These are phyloP conservation scores for Achaetomiella virescens DNA, from an alignment of 495 filamentous ascomycete species.

Conservation along the genomic window DNA sequence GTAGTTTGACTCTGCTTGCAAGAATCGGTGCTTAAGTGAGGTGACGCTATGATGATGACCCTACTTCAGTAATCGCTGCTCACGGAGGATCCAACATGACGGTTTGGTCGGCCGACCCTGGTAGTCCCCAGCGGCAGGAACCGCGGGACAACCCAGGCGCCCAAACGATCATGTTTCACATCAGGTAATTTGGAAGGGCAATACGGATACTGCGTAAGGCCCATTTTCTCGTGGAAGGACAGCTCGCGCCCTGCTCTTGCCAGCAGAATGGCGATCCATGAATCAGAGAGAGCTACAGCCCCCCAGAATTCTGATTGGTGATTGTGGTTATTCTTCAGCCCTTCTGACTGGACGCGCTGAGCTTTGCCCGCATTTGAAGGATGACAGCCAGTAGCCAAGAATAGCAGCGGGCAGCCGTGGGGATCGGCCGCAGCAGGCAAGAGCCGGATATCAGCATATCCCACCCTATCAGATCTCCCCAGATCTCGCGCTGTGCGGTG, in stretches of 20 bases:
- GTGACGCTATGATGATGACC: too few relatives aligned
- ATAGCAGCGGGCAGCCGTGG: slow-evolving; percentile 8
- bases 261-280: background rate
- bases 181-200: too few relatives aligned
- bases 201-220: background rate
- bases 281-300: background rate
- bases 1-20: too few relatives aligned
- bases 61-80: too few relatives aligned
- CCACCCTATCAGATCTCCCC: slow-evolving; percentile 5
- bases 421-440: background rate
- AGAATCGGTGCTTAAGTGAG: too few relatives aligned
- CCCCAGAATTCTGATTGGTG: slow-evolving; percentile 17
- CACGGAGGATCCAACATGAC: too few relatives aligned
- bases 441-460: background rate
- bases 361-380: background rate
- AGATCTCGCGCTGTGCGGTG: slow-evolving; percentile 4
- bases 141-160: too few relatives aligned
- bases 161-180: background rate
- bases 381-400: slow-evolving; percentile 5
- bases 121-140: too few relatives aligned
- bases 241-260: background rate
- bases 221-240: too few relatives aligned
- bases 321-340: background rate
- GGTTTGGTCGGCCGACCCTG: too few relatives aligned
- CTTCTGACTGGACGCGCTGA: background rate